Conservation (phyloP, 163 green algal species). For the Coccomyxa subellipsoidea region DNA sequence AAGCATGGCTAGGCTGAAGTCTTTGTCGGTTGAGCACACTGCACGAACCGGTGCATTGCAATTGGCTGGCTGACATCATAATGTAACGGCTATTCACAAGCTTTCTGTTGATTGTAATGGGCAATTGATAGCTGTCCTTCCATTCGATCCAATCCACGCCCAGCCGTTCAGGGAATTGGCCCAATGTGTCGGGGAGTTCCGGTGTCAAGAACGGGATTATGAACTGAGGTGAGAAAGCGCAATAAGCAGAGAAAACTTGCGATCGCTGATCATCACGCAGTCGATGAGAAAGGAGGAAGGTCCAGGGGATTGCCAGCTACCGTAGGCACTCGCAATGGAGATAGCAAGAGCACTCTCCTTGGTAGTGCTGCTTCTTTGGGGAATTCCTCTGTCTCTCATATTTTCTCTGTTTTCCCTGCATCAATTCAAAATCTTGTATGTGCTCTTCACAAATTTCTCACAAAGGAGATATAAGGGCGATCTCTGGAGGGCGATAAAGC, state of each 20-base stretch:
- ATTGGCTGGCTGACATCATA: not conserved
- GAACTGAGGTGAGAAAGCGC: no score
- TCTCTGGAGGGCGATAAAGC: not conserved
- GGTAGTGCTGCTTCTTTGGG: not conserved
- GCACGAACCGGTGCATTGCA: not conserved
- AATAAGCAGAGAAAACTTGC: no score
- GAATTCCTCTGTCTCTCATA: not conserved
- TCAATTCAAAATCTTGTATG: not conserved
- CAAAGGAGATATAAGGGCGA: not conserved
- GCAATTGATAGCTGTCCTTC: not conserved
- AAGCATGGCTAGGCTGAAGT: not conserved
- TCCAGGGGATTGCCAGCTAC: no score
- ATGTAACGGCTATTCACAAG: not conserved
- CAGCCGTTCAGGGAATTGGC: not conserved
- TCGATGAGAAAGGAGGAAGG: no score
- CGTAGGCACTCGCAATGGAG: no score
- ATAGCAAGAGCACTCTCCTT: not conserved
- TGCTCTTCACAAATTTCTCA: not conserved
- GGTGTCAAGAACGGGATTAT: not conserved
- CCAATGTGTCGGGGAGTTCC: not conserved
- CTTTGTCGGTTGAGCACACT: not conserved
- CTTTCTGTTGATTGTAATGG: not conserved
- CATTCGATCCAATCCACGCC: not conserved
- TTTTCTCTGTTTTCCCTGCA: not conserved
- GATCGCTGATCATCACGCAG: no score